Conservation (phyloP, 192 early-diverging fungal genomes). For the Powellomyces hirtus region DNA sequence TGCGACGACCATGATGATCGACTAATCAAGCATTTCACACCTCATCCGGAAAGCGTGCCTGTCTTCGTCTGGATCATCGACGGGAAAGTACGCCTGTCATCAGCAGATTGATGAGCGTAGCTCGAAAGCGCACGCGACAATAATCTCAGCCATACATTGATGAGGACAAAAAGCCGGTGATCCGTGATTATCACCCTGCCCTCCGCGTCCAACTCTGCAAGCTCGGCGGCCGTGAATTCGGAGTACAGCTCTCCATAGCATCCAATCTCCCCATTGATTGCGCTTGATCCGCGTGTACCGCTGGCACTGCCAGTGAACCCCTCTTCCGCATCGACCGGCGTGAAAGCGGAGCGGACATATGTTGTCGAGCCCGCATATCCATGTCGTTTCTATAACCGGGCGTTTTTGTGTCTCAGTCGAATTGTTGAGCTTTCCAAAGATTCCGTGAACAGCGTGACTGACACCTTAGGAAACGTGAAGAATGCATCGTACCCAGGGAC, state of each 20-base stretch:
- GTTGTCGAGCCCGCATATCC: constrained; percentile 75
- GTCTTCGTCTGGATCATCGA: constrained; percentile 45
- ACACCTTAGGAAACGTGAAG: constrained; percentile 62
- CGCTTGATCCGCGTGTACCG: background rate
- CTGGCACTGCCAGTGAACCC: constrained; percentile 56
- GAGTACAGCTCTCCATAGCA: constrained; percentile 27
- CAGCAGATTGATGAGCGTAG: background rate
- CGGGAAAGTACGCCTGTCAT: constrained; percentile 59
- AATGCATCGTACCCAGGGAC: constrained; percentile 71
- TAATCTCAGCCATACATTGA: constrained; percentile 51
- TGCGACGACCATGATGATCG: no score
- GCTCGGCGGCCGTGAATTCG: constrained; percentile 34
- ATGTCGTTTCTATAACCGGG: constrained; percentile 7
- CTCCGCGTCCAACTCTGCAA: constrained; percentile 62
- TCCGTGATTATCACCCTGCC: constrained; percentile 72
- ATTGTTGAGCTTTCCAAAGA: no score
- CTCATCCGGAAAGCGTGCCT: constrained; percentile 53
- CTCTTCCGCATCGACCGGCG: constrained; percentile 63
- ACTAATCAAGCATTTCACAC: no score
- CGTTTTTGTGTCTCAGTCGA: background rate
- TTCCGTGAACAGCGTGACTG: background rate
- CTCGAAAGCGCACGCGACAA: background rate
- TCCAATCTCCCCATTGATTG: constrained; percentile 2
- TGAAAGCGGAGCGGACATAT: constrained; percentile 50
- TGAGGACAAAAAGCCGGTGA: constrained; percentile 69